Evolutionary conservation across 2,329 filamentous ascomycete species (phyloP).

Genomic region (Exutisphaerella laricina): DNA sequence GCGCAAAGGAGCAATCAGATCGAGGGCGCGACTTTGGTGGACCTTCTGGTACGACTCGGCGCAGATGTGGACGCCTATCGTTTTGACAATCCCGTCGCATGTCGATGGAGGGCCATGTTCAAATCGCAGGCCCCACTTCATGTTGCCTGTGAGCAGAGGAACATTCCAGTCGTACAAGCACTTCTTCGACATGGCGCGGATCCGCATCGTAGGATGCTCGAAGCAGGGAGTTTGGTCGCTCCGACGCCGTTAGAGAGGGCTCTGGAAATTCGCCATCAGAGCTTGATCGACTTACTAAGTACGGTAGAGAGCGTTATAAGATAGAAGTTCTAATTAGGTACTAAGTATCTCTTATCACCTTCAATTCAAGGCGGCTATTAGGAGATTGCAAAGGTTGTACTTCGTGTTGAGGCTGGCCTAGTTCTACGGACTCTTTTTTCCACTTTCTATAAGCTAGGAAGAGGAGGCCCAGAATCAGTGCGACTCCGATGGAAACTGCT

Average conservation of each 20-base stretch:
- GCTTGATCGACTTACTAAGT: neutral
- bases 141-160: neutral
- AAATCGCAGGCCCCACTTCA: neutral
- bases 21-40: neutral
- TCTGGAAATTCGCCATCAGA: neutral
- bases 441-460: no score
- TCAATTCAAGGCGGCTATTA: no score
- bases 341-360: neutral
- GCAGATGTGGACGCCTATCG: neutral
- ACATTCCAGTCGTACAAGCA: neutral
- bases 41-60: neutral
- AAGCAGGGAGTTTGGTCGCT: neutral
- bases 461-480: no score
- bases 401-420: no score
- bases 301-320: neutral
- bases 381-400: no score
- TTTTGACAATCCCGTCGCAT: neutral
- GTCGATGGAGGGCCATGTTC: neutral
- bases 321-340: no score
- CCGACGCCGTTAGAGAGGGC: neutral
- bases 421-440: no score
- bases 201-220: neutral
- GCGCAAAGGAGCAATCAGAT: neutral
- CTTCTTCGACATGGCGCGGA: slow-evolving; percentile 1
- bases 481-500: no score